Conservation (phyloP, 1,284 basidiomycete species). For the Gymnopus androsaceus region DNA sequence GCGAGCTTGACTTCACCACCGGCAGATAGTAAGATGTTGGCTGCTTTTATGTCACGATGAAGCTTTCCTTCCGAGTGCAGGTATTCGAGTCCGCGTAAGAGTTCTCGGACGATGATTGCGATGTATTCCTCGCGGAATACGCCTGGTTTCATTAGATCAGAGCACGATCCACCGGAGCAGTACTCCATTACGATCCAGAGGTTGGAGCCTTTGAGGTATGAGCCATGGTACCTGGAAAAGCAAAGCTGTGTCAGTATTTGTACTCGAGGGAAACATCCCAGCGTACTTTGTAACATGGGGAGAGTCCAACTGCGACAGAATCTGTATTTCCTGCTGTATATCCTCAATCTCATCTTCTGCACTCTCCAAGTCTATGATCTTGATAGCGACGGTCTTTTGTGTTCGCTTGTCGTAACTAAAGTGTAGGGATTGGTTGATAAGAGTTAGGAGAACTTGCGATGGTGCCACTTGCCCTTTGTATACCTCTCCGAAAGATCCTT, state of each 20-base stretch:
- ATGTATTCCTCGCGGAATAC: constrained; percentile 98
- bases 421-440: constrained; percentile 6
- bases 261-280: too few species aligned
- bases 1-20: constrained; percentile 98
- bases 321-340: constrained; percentile 99
- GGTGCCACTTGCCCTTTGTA: constrained; percentile 78
- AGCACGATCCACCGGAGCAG: constrained; percentile 84
- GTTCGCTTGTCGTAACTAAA: constrained; percentile 88
- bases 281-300: constrained; percentile 92
- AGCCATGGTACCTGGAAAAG: constrained; percentile 82
- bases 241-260: constrained; percentile 18
- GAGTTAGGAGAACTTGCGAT: constrained; percentile 15
- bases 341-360: constrained; percentile 99
- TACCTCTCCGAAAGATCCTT: constrained; percentile 97
- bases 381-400: constrained; percentile 93
- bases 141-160: constrained; percentile 97
- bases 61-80: constrained; percentile 95
- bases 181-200: constrained; percentile 99
- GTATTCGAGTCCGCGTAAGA: constrained; percentile 92
- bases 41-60: constrained; percentile 98
- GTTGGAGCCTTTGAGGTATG: constrained; percentile 91
- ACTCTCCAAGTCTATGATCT: constrained; percentile 98
- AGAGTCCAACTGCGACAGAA: constrained; percentile 96
- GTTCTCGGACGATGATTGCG: constrained; percentile 92
- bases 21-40: constrained; percentile 92